Evolutionary conservation across 768 basidiomycete genomes (phyloP).

Genomic region (Gautieria morchelliformis): DNA sequence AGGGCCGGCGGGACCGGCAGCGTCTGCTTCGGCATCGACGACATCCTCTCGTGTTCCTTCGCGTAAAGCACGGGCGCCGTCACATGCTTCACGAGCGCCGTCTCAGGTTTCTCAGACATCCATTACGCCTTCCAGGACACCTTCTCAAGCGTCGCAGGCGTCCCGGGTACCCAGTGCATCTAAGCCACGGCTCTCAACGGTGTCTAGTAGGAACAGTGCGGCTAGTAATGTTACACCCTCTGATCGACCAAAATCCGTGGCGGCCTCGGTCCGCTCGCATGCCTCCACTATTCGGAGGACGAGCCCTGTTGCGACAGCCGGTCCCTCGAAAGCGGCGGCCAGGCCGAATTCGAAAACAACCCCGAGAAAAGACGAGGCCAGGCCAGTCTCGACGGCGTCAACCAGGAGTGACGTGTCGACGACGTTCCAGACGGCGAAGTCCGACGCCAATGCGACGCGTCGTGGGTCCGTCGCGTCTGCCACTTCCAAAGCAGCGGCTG

Average conservation of each 20-base stretch:
- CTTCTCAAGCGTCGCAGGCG: conserved; percentile 1
- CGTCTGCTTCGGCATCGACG: conserved; percentile 4
- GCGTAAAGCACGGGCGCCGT: neutral
- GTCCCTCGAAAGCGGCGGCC: conserved; percentile 11
- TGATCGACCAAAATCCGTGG: conserved; percentile 17
- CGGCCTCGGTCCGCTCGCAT: conserved; percentile 27
- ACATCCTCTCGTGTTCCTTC: conserved; percentile 2
- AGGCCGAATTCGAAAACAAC: conserved; percentile 14
- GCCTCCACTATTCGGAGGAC: conserved; percentile 30
- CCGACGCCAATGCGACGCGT: conserved; percentile 21
- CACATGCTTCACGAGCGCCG: neutral
- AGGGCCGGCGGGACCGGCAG: conserved; percentile 26
- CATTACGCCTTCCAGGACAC: neutral
- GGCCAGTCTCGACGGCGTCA: conserved; percentile 18
- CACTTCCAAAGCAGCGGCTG: conserved; percentile 18
- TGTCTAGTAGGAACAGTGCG: conserved; percentile 4
- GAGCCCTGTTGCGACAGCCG: neutral
- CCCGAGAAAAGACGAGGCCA: conserved; percentile 5
- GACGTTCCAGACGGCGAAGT: conserved; percentile 37
- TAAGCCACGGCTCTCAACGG: conserved; percentile 4
- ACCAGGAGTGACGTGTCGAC: conserved; percentile 29
- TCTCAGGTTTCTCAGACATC: neutral
- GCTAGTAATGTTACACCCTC: conserved; percentile 6
- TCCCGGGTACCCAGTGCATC: neutral
- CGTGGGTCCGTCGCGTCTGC: conserved; percentile 24